Evolutionary conservation across 2,329 filamentous ascomycete species (phyloP).

Genomic region (Hymenoscyphus linearis): DNA sequence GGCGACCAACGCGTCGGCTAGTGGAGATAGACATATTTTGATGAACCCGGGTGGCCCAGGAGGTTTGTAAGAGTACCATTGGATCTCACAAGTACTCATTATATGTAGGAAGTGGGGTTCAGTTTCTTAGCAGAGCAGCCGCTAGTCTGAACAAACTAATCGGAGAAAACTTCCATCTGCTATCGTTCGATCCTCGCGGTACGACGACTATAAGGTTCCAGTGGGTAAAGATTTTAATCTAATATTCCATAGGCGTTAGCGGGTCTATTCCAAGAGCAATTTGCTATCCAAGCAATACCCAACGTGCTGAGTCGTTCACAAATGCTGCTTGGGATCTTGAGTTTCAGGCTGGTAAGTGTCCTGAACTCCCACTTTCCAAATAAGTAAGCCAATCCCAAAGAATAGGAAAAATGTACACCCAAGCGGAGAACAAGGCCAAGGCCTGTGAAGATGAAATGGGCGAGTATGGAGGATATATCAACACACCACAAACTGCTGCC

Average conservation of each 20-base stretch:
- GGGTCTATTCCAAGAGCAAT: constrained; percentile 32
- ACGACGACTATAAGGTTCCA: not conserved
- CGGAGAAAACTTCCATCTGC: constrained; percentile 41
- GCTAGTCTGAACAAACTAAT: constrained; percentile 34
- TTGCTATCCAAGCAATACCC: constrained; percentile 37
- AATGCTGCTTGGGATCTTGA: constrained; percentile 24
- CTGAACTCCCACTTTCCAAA: constrained; percentile 10
- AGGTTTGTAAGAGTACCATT: constrained; percentile 17
- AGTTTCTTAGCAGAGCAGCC: constrained; percentile 32
- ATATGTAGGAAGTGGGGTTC: not conserved
- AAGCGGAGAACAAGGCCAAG: constrained; percentile 37
- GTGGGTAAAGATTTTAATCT: not conserved
- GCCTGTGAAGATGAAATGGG: constrained; percentile 42
- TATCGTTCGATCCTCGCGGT: constrained; percentile 42
- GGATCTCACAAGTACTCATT: not conserved
- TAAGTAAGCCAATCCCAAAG: not conserved
- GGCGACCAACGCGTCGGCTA: constrained; percentile 36
- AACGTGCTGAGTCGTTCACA: constrained; percentile 30
- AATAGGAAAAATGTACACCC: constrained; percentile 30
- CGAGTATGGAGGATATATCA: constrained; percentile 40
- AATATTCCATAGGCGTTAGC: constrained; percentile 34
- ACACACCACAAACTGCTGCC: constrained; percentile 45
- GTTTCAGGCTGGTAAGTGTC: constrained; percentile 25
- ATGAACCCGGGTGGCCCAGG: constrained; percentile 46
- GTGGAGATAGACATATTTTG: constrained; percentile 35